A percentile compares a stretch with the other conserved stretches of the same genome.
Conservation (phyloP, 345 rosid species). For the Euphorbia pulcherrima region DNA sequence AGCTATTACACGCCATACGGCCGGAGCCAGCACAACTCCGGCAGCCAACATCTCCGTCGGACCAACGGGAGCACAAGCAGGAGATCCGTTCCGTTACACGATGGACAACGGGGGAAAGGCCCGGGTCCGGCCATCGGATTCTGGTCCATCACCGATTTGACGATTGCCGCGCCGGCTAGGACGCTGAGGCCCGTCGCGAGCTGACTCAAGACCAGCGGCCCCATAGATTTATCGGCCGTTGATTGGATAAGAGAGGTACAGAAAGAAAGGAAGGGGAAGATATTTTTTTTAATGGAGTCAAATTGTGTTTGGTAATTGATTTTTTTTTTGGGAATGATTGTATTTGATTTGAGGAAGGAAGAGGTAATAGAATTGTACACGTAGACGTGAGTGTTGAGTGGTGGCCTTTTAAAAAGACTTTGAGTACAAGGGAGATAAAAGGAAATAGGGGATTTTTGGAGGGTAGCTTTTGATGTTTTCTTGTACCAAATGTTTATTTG, state of each 20-base stretch:
- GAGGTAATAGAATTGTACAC: slow-evolving; percentile 47
- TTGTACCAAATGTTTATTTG: no score
- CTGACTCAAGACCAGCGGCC: slow-evolving; percentile 71
- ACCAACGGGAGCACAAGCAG: slow-evolving; percentile 82
- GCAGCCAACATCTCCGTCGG: slow-evolving; percentile 89
- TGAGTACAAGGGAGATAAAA: not conserved
- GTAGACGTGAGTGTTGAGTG: slow-evolving; percentile 38
- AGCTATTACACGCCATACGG: slow-evolving; percentile 67
- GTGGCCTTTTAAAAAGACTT: slow-evolving; percentile 1
- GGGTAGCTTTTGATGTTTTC: no score
- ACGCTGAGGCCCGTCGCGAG: slow-evolving; percentile 79
- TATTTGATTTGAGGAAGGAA: slow-evolving; percentile 4
- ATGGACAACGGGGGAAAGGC: slow-evolving; percentile 54
- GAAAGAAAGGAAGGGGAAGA: not conserved
- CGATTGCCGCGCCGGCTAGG: slow-evolving; percentile 77
- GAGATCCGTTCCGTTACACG: slow-evolving; percentile 83
- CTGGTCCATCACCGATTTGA: slow-evolving; percentile 79
- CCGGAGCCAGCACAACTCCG: slow-evolving; percentile 89
- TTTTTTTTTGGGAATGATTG: not conserved
- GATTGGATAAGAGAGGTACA: not conserved
- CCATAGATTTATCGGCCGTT: slow-evolving; percentile 31
- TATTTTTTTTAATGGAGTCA: not conserved
- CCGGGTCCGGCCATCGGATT: slow-evolving; percentile 74
- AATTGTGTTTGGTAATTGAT: not conserved
- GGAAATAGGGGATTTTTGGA: slow-evolving; percentile 14